These are phyloP conservation scores for Tritrichomonas foetus DNA, from an alignment of 208 protist genomes.

Conservation along the genomic window DNA sequence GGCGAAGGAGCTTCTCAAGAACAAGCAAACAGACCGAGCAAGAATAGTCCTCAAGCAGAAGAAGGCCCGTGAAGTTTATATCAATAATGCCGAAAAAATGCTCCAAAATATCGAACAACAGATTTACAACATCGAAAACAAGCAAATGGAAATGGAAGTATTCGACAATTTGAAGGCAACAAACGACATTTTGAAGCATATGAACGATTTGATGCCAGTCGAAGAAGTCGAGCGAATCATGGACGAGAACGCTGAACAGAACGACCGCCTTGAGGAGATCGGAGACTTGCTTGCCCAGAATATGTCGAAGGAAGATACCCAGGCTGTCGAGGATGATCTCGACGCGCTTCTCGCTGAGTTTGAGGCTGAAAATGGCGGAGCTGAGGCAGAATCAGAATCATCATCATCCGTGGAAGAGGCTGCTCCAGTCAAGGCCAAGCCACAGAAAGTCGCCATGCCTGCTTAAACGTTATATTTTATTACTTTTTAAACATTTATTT, in stretches of 20 bases:
- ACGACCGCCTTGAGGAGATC: background rate
- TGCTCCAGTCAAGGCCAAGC: too few species aligned
- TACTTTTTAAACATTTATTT: too few species aligned
- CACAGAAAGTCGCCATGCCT: too few species aligned
- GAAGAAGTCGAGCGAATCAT: constrained; percentile 35
- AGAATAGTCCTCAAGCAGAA: background rate
- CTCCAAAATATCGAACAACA: background rate
- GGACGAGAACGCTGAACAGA: background rate
- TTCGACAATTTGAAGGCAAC: background rate
- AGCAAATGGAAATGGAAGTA: background rate
- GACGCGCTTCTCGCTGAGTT: too few species aligned
- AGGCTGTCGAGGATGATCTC: too few species aligned
- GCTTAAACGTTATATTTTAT: too few species aligned
- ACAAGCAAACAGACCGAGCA: background rate
- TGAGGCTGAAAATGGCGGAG: too few species aligned
- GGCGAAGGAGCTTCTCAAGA: background rate
- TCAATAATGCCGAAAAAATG: background rate
- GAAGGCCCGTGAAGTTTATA: background rate
- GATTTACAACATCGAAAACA: background rate
- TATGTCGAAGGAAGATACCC: too few species aligned
- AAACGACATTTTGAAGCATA: background rate
- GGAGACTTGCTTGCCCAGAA: background rate
- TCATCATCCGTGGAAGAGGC: too few species aligned
- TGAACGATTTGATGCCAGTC: background rate
- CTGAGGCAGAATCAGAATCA: too few species aligned